A percentile compares a stretch with the other conserved stretches of the same genome.
phyloP scores from a whole-genome alignment of 179 eudicot species.

The Camellia oleifera region DNA sequence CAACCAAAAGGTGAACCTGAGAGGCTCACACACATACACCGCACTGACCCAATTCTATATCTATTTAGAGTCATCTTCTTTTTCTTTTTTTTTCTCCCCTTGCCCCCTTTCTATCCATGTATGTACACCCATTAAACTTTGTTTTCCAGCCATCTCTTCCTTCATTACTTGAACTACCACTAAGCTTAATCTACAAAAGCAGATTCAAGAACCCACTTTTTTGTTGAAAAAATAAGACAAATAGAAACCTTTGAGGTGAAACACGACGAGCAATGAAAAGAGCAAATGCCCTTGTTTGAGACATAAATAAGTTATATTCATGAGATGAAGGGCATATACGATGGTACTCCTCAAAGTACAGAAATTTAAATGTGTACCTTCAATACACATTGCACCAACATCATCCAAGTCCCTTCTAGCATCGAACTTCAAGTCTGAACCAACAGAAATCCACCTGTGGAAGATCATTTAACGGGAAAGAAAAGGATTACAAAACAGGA shows the following conservation, averaged over 20 bases:
- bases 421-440: conserved; percentile 97
- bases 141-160: not conserved
- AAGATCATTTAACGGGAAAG: conserved; percentile 25
- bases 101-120: not conserved
- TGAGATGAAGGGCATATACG: not conserved
- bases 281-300: not conserved
- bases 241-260: not conserved
- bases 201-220: not conserved
- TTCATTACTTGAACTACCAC: not conserved
- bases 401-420: conserved; percentile 97
- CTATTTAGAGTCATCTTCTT: not conserved
- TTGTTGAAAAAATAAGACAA: not conserved
- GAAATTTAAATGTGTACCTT: conserved; percentile 51
- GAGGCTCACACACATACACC: conserved; percentile 1
- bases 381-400: conserved; percentile 74
- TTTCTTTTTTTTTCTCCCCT: not conserved
- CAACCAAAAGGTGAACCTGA: conserved; percentile 8
- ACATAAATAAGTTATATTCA: not conserved
- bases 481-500: conserved; percentile 1
- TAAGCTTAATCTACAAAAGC: conserved; percentile 4
- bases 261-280: not conserved
- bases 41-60: not conserved
- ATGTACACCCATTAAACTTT: not conserved
- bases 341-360: conserved; percentile 7
- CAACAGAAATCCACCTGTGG: conserved; percentile 97